Conservation (phyloP, 148 eudicot genomes). For the Diospyros kaki region DNA sequence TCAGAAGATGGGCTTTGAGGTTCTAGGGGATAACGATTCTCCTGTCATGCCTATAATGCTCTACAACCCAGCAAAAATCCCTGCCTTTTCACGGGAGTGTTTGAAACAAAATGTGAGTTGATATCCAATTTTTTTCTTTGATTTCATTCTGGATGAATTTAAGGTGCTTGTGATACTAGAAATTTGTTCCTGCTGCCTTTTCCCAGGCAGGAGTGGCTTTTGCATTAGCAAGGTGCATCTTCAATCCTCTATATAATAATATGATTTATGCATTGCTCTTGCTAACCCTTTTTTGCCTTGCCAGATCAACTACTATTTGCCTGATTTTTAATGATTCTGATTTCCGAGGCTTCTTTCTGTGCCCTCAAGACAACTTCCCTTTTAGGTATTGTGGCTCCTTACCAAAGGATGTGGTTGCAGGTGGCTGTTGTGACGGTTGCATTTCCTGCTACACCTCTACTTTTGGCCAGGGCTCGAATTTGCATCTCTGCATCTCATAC, state of each 20-base stretch:
- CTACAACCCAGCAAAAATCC: conserved; percentile 79
- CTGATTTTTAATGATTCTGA: background rate
- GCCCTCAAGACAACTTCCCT: background rate
- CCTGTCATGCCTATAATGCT: conserved; percentile 91
- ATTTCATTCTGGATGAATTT: too few relatives aligned
- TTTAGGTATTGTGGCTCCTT: background rate
- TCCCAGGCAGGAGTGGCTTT: background rate
- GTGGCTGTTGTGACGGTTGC: conserved; percentile 85
- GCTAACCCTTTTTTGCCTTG: background rate
- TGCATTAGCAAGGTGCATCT: background rate
- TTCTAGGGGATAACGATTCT: conserved; percentile 80
- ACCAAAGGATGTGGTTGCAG: conserved; percentile 20
- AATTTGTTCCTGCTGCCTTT: too few relatives aligned
- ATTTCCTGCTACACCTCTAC: conserved; percentile 85
- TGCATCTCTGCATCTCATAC: conserved; percentile 89
- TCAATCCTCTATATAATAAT: background rate
- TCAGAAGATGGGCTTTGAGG: conserved; percentile 86
- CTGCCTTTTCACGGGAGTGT: conserved; percentile 92
- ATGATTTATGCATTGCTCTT: background rate
- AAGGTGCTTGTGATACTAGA: too few relatives aligned
- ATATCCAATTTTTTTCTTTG: too few relatives aligned
- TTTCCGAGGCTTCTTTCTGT: background rate
- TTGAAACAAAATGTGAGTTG: conserved; percentile 65
- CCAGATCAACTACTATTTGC: background rate
- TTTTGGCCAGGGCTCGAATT: conserved; percentile 80